phyloP scores from a whole-genome alignment of 495 filamentous ascomycete genomes.

The Corynascus novoguineensis region DNA sequence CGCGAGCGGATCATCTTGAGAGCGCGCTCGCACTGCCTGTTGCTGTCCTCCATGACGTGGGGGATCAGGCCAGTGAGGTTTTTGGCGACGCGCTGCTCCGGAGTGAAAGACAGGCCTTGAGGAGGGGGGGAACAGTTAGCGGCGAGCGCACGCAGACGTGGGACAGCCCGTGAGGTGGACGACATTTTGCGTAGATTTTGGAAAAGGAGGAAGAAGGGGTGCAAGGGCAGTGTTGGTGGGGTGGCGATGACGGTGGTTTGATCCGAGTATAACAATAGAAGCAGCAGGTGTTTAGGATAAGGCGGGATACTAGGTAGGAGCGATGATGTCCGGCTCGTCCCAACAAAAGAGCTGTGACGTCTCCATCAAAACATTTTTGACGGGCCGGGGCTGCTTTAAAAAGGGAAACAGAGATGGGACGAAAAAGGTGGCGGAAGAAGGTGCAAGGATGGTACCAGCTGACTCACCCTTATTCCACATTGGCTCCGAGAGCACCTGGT shows the following conservation, averaged over 20 bases:
- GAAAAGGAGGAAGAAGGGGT: background rate
- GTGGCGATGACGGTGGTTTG: too few species aligned
- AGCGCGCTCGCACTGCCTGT: constrained; percentile 50
- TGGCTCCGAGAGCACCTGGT: constrained; percentile 52
- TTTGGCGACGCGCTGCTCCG: constrained; percentile 50
- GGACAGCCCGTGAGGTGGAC: background rate
- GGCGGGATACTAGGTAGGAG: too few species aligned
- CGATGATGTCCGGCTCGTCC: background rate
- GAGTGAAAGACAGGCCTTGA: constrained; percentile 51
- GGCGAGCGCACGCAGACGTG: constrained; percentile 7
- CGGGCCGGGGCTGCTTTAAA: constrained; percentile 3
- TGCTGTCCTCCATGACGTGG: constrained; percentile 50
- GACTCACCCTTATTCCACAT: constrained; percentile 54
- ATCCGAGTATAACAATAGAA: too few species aligned
- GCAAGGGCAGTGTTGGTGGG: background rate
- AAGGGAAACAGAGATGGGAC: constrained; percentile 1
- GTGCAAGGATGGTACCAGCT: constrained; percentile 1
- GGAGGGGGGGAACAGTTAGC: constrained; percentile 13
- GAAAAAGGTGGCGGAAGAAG: background rate
- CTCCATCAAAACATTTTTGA: background rate
- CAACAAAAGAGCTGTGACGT: background rate
- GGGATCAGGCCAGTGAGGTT: constrained; percentile 55
- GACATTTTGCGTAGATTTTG: too few species aligned
- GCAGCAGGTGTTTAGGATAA: too few species aligned
- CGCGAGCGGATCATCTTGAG: constrained; percentile 68